A percentile compares a stretch with the other conserved stretches of the same genome.
Conservation (phyloP, 2,329 filamentous ascomycete species). For the Akanthomyces uredinophilus region DNA sequence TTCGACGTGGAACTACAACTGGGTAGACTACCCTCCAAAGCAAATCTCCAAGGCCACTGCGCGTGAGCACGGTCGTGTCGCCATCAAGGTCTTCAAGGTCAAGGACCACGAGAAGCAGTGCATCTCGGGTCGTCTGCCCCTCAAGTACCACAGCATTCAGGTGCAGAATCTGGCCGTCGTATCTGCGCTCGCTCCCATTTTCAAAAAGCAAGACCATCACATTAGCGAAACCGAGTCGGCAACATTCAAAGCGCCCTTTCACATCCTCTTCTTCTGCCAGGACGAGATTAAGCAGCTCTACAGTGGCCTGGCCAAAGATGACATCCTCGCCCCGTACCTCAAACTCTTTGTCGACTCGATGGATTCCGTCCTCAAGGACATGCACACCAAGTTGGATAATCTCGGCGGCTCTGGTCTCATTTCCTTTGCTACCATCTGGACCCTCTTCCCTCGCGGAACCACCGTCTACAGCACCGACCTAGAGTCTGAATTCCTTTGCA, state of each 20-base stretch:
- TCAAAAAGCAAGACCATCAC: slow-evolving; percentile 36
- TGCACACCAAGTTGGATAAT: slow-evolving; percentile 30
- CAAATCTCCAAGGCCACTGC: slow-evolving; percentile 35
- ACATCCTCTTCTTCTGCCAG: slow-evolving; percentile 39
- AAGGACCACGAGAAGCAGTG: slow-evolving; percentile 37
- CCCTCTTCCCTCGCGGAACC: slow-evolving; percentile 36
- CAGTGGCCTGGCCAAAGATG: slow-evolving; percentile 21
- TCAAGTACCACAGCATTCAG: slow-evolving; percentile 37
- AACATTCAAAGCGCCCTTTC: slow-evolving; percentile 36
- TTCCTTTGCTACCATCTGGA: slow-evolving; percentile 39
- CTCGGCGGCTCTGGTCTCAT: slow-evolving; percentile 35
- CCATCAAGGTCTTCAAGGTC: slow-evolving; percentile 43
- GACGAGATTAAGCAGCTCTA: slow-evolving; percentile 35
- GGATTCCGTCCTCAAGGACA: slow-evolving; percentile 39
- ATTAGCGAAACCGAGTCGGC: slow-evolving; percentile 33
- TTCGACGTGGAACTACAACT: slow-evolving; percentile 25
- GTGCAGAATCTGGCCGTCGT: slow-evolving; percentile 40
- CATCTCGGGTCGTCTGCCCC: slow-evolving; percentile 32
- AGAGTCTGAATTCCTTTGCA: slow-evolving; percentile 38
- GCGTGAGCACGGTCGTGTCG: slow-evolving; percentile 33
- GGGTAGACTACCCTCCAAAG: slow-evolving; percentile 38
- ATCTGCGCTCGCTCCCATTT: slow-evolving; percentile 36
- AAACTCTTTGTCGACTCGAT: slow-evolving; percentile 36
- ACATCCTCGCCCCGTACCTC: slow-evolving; percentile 33
- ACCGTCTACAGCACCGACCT: slow-evolving; percentile 34